Percentiles rank a stretch among this genome's conserved stretches.
These are phyloP conservation scores for Solanum ossicruentum DNA, from an alignment of 257 asterid genomes.

Conservation along the genomic window DNA sequence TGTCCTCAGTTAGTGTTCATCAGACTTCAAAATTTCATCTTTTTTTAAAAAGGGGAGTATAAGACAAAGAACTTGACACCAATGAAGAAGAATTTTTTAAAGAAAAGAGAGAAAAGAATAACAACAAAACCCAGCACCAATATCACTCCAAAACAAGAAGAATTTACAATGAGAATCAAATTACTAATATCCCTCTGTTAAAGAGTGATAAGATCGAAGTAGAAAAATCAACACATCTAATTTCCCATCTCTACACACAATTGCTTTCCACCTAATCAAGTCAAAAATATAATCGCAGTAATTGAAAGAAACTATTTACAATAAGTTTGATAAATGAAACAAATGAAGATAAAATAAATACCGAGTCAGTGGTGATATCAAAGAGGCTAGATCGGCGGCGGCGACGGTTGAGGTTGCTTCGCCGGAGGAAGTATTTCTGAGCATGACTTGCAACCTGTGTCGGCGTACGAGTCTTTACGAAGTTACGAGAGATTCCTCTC, in stretches of 20 bases:
- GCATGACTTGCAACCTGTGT: conserved; percentile 97
- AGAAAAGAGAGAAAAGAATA: not conserved
- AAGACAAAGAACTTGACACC: not conserved
- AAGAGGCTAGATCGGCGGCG: conserved; percentile 92
- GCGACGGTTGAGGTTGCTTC: conserved; percentile 59
- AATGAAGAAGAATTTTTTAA: not conserved
- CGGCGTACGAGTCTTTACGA: conserved; percentile 81
- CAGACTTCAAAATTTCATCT: not conserved
- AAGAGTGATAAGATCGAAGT: not conserved
- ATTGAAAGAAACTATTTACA: not conserved
- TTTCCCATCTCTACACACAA: not conserved
- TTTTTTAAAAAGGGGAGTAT: not conserved
- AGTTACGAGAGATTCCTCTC: conserved; percentile 85
- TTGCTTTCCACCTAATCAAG: not conserved
- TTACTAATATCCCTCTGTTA: not conserved
- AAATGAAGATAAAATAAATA: conserved; percentile 4
- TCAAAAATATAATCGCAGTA: not conserved
- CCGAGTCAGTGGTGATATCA: conserved; percentile 80
- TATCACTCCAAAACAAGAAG: not conserved
- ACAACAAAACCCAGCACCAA: not conserved
- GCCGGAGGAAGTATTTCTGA: conserved; percentile 77
- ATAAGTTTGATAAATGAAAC: not conserved
- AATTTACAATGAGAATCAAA: not conserved
- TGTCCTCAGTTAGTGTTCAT: not conserved
- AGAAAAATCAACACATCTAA: not conserved